phyloP scores from a whole-genome alignment of 306 rosid genomes.

The Elaeagnus macrophylla region DNA sequence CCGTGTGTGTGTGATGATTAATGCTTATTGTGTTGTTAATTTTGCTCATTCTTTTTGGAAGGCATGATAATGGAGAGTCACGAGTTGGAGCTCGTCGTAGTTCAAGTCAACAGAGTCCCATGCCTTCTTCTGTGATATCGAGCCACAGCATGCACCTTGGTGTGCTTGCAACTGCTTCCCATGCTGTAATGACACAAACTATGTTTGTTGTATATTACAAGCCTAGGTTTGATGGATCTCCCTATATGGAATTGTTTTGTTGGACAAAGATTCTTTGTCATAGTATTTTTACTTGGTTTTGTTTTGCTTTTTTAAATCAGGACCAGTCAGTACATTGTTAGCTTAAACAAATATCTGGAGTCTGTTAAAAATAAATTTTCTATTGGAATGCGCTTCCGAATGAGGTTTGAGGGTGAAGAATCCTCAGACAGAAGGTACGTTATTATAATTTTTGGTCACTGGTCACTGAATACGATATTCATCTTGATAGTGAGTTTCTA shows the following conservation, averaged over 20 bases:
- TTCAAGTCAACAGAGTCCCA: constrained; percentile 53
- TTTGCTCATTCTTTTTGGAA: constrained; percentile 9
- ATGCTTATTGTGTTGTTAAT: background rate
- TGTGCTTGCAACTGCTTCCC: constrained; percentile 82
- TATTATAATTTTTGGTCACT: background rate
- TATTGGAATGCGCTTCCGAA: constrained; percentile 73
- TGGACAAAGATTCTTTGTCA: background rate
- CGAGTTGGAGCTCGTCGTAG: constrained; percentile 71
- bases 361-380: constrained; percentile 44
- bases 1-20: background rate
- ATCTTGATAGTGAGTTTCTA: constrained; percentile 13
- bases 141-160: constrained; percentile 91
- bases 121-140: constrained; percentile 85
- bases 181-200: constrained; percentile 52
- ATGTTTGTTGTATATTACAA: constrained; percentile 61
- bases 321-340: constrained; percentile 70
- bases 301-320: constrained; percentile 25
- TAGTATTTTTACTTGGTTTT: background rate
- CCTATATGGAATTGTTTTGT: background rate
- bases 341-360: constrained; percentile 60
- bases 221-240: constrained; percentile 53
- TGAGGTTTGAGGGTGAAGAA: constrained; percentile 86
- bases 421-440: constrained; percentile 71
- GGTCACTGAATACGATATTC: constrained; percentile 3
- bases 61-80: constrained; percentile 58